Base-by-base conservation (phyloP, 2,329 filamentous ascomycete genomes). In the Helicocarpus griseus region DNA sequence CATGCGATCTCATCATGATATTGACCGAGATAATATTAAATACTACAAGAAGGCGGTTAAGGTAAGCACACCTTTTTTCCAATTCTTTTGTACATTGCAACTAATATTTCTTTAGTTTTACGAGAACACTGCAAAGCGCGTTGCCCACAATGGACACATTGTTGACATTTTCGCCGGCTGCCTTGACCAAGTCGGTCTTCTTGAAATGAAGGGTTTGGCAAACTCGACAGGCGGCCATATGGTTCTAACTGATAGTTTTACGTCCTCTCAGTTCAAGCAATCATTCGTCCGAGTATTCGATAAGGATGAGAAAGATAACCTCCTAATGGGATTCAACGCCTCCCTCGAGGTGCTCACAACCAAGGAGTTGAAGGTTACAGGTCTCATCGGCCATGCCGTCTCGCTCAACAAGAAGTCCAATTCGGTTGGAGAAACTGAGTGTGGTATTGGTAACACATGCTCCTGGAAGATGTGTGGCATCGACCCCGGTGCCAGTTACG, bases 381-480 rank as follows among this genome's bases (percentile, higher is more conserved):
- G 93, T 49, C 77, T 98, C 35, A 98, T 98, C 61, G 93, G 93
- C 8, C 93, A 98, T 68, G 93, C 91, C 0, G 85, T 98, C 44
- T 97, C 91, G 2, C 76, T 96, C 60, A 97, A 97, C 77, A 98
- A 97, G 74, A 98, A 98, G 67, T 97, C 93, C 0, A 86, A 87
- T 7, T 95, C 89, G 1, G 93, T 98, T 11, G 93, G 93, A 49
- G 93, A 98, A 74, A 97, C 93, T 0, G 93, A 98, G 68, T 96
- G 91, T 62, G 93, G 93, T 63, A 96, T 98, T 61, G 93, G 93
- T 58, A 97, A 97, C 67, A 98, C 93, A 0, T 97, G 91, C 70
- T 91, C 90, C 2, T 98, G 93, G 93, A 98, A 98, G 73, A 96
- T 98, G 91, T 97, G 93, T 63, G 90, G 89, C 59, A 96, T 98